These are phyloP conservation scores for Vitis cinerea DNA, from an alignment of 164 flowering plant species.

Conservation along the genomic window DNA sequence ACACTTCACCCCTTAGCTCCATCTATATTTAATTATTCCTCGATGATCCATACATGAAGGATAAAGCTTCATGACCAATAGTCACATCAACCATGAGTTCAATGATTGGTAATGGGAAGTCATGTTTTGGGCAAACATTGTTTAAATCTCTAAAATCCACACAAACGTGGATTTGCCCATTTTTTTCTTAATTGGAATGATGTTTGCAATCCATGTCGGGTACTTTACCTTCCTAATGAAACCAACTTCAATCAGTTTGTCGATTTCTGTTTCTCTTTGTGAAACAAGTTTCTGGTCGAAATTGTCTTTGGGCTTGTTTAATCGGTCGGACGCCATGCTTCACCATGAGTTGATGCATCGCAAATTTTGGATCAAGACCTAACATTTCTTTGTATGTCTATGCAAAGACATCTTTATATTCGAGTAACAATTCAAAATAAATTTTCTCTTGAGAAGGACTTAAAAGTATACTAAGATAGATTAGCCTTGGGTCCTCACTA, in stretches of 20 bases:
- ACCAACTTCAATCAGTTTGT: background rate
- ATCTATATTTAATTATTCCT: slow-evolving; percentile 3
- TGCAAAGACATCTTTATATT: slow-evolving; percentile 17
- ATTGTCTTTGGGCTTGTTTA: no score
- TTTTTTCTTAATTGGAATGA: slow-evolving; percentile 11
- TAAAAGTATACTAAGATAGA: no score
- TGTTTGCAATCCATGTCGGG: slow-evolving; percentile 6
- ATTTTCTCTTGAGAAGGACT: no score
- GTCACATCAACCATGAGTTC: slow-evolving; percentile 18
- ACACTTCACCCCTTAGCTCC: background rate
- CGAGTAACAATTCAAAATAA: no score
- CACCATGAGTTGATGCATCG: background rate
- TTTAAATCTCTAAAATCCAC: slow-evolving; percentile 7
- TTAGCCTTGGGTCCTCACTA: no score
- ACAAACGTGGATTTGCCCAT: slow-evolving; percentile 9
- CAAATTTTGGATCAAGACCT: slow-evolving; percentile 12
- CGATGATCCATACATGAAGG: slow-evolving; percentile 8
- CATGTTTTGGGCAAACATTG: slow-evolving; percentile 12
- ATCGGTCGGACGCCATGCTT: background rate
- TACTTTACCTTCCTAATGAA: slow-evolving; percentile 16
- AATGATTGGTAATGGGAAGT: slow-evolving; percentile 10
- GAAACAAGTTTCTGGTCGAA: no score
- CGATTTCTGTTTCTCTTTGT: no score
- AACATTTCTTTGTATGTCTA: slow-evolving; percentile 17
- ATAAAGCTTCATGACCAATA: background rate